Evolutionary conservation across 2,329 filamentous ascomycete genomes (phyloP).

Genomic region (Gliomastix tumulicola): DNA sequence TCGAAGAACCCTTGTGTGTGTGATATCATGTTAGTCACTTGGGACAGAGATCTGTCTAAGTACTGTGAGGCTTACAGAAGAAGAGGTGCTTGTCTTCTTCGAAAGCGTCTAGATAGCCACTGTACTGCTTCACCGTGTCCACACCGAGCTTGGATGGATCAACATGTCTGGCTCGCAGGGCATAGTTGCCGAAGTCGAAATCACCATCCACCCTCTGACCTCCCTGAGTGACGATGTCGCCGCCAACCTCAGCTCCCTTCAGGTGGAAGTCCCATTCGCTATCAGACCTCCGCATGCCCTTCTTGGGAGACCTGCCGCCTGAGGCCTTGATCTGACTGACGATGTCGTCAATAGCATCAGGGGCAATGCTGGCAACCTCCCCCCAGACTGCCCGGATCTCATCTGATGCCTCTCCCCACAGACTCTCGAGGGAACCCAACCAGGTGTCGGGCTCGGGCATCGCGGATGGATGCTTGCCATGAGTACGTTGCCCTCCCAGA

Average conservation of each 20-base stretch:
- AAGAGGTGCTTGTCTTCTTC: slow-evolving; percentile 97
- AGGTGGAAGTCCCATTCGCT: slow-evolving; percentile 2
- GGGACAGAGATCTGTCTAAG: too few species aligned
- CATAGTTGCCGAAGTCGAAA: slow-evolving; percentile 80
- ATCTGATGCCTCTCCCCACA: slow-evolving; percentile 54
- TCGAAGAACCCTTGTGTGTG: slow-evolving; percentile 99
- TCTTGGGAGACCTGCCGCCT: too few species aligned
- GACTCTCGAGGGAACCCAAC: slow-evolving; percentile 43
- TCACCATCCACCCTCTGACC: slow-evolving; percentile 77
- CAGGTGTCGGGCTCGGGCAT: slow-evolving; percentile 30
- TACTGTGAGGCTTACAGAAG: slow-evolving; percentile 96
- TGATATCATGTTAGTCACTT: too few species aligned
- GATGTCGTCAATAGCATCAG: slow-evolving; percentile 63
- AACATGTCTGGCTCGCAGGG: slow-evolving; percentile 83
- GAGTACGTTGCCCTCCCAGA: too few species aligned
- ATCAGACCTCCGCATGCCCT: slow-evolving; percentile 16
- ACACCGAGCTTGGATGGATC: slow-evolving; percentile 78
- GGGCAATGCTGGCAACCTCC: slow-evolving; percentile 77
- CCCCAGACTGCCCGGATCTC: slow-evolving; percentile 85
- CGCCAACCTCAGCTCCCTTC: background rate
- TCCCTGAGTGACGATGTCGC: too few species aligned
- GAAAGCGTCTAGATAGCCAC: slow-evolving; percentile 92
- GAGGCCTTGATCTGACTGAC: too few species aligned
- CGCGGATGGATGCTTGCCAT: slow-evolving; percentile 19
- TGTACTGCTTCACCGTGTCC: slow-evolving; percentile 96